Conservation (phyloP, 805 yeast genomes). For the Candida alai region DNA sequence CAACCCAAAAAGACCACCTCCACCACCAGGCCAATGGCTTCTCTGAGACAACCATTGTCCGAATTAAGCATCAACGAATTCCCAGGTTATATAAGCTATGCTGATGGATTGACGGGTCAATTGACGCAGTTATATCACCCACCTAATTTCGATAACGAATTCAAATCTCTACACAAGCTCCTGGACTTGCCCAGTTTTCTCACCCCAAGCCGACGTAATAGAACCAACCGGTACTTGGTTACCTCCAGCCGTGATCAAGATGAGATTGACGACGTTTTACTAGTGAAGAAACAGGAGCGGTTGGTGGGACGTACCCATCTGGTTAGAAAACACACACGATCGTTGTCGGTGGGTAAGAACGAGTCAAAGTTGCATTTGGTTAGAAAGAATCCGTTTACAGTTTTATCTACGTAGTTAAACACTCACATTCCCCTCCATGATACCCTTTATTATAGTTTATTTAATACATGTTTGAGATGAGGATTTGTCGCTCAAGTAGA, state of each 20-base stretch:
- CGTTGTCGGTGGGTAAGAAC: constrained; percentile 38
- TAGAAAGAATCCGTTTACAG: constrained; percentile 27
- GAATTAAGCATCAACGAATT: constrained; percentile 26
- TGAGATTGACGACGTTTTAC: constrained; percentile 6
- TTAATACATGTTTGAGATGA: too few species aligned
- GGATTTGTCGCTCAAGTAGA: too few species aligned
- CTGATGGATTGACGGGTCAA: constrained; percentile 6
- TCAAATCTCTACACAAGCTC: constrained; percentile 28
- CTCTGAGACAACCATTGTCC: constrained; percentile 23
- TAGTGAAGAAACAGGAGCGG: constrained; percentile 5
- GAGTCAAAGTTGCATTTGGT: constrained; percentile 31
- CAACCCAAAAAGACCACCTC: constrained; percentile 25
- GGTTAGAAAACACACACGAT: constrained; percentile 24
- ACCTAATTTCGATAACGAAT: constrained; percentile 23
- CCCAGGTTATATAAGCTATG: constrained; percentile 24
- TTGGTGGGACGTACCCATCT: not conserved
- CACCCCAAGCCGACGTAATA: constrained; percentile 30
- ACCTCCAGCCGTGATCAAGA: constrained; percentile 5
- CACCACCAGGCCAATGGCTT: not conserved
- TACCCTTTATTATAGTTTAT: too few species aligned
- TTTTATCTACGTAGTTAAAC: constrained; percentile 21
- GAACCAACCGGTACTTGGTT: constrained; percentile 6
- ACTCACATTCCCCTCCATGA: too few species aligned
- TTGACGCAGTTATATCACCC: constrained; percentile 31
- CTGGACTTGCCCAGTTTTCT: constrained; percentile 27